phyloP scores from a whole-genome alignment of 371 early-diverging fungal genomes.

The Mortierella sp. region DNA sequence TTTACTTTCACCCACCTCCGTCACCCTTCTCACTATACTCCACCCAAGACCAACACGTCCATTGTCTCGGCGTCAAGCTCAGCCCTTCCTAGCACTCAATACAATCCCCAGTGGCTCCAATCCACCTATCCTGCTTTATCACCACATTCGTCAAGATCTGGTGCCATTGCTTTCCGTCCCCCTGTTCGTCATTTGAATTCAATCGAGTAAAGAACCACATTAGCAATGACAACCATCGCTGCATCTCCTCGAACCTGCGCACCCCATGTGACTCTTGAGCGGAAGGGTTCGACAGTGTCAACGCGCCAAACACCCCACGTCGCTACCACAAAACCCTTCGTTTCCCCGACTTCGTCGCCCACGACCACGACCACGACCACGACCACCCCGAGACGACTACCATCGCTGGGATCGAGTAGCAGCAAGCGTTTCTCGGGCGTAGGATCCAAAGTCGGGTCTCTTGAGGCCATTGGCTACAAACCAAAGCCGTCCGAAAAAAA shows the following conservation, averaged over 20 bases:
- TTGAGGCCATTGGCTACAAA: slow-evolving; percentile 31
- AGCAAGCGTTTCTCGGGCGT: slow-evolving; percentile 27
- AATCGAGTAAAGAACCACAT: neutral
- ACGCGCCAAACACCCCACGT: slow-evolving; percentile 8
- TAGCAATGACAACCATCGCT: slow-evolving; percentile 20
- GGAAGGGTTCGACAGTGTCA: neutral
- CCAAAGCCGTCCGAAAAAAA: slow-evolving; percentile 43
- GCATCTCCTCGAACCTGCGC: slow-evolving; percentile 23
- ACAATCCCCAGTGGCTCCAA: no score
- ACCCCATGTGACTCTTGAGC: slow-evolving; percentile 25
- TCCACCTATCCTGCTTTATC: no score
- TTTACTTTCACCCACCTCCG: no score
- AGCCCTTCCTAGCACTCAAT: no score
- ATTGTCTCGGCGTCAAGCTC: no score
- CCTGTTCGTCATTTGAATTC: no score
- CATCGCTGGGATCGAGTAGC: neutral
- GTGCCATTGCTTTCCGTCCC: no score
- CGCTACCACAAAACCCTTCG: slow-evolving; percentile 3
- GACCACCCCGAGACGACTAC: neutral
- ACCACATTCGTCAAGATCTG: no score
- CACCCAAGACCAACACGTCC: neutral
- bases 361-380: neutral
- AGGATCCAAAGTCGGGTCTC: slow-evolving; percentile 46
- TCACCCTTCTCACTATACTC: neutral
- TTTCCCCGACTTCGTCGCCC: no score